Conservation (phyloP, 2,329 filamentous ascomycete species). For the Clonostachys rhizophaga region DNA sequence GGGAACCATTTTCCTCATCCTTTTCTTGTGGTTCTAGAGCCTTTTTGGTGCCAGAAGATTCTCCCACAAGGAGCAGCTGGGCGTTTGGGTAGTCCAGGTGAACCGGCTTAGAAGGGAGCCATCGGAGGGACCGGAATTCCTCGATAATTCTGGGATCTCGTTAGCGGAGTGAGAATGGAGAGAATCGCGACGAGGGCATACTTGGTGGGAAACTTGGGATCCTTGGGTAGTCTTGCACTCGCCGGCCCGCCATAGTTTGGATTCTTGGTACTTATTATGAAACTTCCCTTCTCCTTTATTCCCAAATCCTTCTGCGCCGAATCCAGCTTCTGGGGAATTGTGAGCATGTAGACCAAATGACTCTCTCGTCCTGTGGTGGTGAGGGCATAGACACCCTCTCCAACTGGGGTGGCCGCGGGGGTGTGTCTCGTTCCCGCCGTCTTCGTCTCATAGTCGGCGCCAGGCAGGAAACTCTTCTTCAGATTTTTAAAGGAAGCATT, state of each 20-base stretch:
- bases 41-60: slow-evolving; percentile 51
- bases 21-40: slow-evolving; percentile 49
- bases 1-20: slow-evolving; percentile 54
- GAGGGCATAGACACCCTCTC: slow-evolving; percentile 81
- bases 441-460: slow-evolving; percentile 69
- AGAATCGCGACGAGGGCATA: slow-evolving; percentile 27
- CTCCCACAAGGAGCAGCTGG: slow-evolving; percentile 76
- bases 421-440: slow-evolving; percentile 65
- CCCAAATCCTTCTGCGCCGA: slow-evolving; percentile 75
- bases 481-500: slow-evolving; percentile 61
- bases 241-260: slow-evolving; percentile 64
- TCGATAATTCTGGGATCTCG: slow-evolving; percentile 51
- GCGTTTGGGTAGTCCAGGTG: slow-evolving; percentile 71
- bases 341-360: slow-evolving; percentile 77
- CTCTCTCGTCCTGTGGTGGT: slow-evolving; percentile 61
- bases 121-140: slow-evolving; percentile 68
- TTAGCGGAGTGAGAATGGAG: slow-evolving; percentile 2
- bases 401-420: slow-evolving; percentile 69
- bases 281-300: slow-evolving; percentile 66
- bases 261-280: slow-evolving; percentile 77
- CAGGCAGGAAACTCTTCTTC: slow-evolving; percentile 66
- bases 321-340: slow-evolving; percentile 63
- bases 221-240: slow-evolving; percentile 57
- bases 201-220: slow-evolving; percentile 67
- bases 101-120: slow-evolving; percentile 69